phyloP scores from a whole-genome alignment of 768 basidiomycete species.

The Sarcodon aspratus region DNA sequence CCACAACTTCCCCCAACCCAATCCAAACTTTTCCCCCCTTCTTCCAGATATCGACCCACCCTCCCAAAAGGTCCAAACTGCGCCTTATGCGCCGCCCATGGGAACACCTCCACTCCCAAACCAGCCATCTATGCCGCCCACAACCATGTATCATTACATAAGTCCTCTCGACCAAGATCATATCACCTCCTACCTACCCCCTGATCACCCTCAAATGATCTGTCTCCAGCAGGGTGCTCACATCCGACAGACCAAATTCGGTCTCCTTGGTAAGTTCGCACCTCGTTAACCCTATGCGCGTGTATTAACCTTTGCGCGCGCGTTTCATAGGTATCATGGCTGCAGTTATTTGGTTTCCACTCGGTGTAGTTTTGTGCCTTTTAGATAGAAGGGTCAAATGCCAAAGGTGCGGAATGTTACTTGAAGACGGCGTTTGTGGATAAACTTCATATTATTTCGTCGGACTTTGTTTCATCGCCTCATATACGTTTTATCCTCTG shows the following conservation, averaged over 20 bases:
- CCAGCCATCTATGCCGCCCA: constrained; percentile 25
- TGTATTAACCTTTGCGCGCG: constrained; percentile 4
- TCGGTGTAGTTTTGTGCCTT: constrained; percentile 69
- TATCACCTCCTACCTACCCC: constrained; percentile 51
- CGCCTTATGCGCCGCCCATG: no score
- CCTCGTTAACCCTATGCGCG: background rate
- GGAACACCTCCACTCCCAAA: constrained; percentile 8
- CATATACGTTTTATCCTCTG: no score
- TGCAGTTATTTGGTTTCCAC: constrained; percentile 79
- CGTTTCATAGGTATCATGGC: constrained; percentile 52
- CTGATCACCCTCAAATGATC: constrained; percentile 74
- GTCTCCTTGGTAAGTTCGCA: constrained; percentile 50
- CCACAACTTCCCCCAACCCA: no score
- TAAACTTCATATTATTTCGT: no score
- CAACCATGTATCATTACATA: constrained; percentile 57
- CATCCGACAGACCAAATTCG: constrained; percentile 48
- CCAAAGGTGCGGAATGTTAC: constrained; percentile 27
- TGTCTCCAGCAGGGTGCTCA: constrained; percentile 76
- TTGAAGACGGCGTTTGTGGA: no score
- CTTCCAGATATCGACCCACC: no score
- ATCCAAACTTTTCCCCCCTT: no score
- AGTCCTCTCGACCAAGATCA: constrained; percentile 39
- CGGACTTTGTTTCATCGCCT: no score
- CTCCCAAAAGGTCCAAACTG: no score
- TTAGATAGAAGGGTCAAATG: constrained; percentile 66